Percentiles rank a stretch among this genome's conserved stretches.
These are phyloP conservation scores for Nakazawaea siamensis DNA, from an alignment of 805 yeast species.

Conservation along the genomic window DNA sequence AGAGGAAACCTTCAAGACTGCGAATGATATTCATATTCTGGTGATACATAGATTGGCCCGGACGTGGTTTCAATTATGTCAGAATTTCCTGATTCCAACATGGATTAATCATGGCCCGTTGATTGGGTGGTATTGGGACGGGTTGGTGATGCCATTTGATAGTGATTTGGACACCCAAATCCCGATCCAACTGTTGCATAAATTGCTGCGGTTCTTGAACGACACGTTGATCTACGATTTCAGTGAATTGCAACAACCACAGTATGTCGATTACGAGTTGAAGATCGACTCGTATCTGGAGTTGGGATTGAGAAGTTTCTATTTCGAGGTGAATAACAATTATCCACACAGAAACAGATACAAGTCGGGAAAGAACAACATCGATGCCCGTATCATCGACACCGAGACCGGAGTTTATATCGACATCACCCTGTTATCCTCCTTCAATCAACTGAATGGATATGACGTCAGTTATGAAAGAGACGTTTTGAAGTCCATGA, in stretches of 20 bases:
- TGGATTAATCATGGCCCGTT: slow-evolving; percentile 17
- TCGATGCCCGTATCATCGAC: slow-evolving; percentile 38
- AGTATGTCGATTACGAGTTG: slow-evolving; percentile 7
- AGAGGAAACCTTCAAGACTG: slow-evolving; percentile 17
- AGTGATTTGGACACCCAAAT: slow-evolving; percentile 30
- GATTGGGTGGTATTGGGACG: slow-evolving; percentile 29
- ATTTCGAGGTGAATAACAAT: slow-evolving; percentile 25
- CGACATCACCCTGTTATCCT: slow-evolving; percentile 33
- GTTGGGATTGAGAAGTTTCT: slow-evolving; percentile 22
- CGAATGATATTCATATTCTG: slow-evolving; percentile 24
- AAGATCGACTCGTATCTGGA: slow-evolving; percentile 13
- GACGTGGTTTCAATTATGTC: slow-evolving; percentile 29
- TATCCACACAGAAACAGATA: slow-evolving; percentile 24
- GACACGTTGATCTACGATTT: slow-evolving; percentile 27
- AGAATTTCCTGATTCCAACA: slow-evolving; percentile 22
- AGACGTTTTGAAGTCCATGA: slow-evolving; percentile 1
- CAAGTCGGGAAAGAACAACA: slow-evolving; percentile 29
- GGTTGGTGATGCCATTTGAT: slow-evolving; percentile 35
- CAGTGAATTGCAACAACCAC: slow-evolving; percentile 17
- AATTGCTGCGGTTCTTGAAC: slow-evolving; percentile 25
- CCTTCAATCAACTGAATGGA: background rate
- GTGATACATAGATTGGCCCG: slow-evolving; percentile 25
- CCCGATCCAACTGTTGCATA: slow-evolving; percentile 32
- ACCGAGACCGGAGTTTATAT: slow-evolving; percentile 39
- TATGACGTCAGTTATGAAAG: background rate